Evolutionary conservation across 73 alveolate species (phyloP).

Genomic region (Tetrahymena malaccensis): DNA sequence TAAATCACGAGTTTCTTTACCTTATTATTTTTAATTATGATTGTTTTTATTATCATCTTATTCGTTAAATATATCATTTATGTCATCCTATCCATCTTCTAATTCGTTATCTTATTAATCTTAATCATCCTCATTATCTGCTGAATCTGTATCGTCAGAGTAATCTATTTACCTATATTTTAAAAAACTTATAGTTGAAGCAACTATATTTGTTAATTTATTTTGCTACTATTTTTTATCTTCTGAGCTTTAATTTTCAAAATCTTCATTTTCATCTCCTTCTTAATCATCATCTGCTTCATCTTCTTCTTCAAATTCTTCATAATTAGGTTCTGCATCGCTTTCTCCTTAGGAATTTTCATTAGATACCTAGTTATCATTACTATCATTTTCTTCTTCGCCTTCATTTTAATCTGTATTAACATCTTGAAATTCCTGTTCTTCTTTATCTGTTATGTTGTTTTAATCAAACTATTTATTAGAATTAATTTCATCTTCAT

Average conservation of each 20-base stretch:
- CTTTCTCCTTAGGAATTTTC: background rate
- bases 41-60: background rate
- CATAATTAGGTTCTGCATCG: background rate
- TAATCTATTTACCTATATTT: background rate
- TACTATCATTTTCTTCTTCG: background rate
- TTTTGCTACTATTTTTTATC: background rate
- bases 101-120: conserved; percentile 5
- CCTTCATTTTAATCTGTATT: background rate
- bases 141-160: background rate
- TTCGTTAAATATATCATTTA: background rate
- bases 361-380: background rate
- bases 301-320: background rate
- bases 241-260: background rate
- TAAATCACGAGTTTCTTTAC: background rate
- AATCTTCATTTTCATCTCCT: background rate
- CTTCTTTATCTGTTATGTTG: background rate
- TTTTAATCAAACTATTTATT: no score
- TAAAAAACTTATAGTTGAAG: no score
- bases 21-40: background rate
- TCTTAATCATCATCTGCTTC: background rate
- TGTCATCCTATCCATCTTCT: background rate
- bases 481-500: background rate
- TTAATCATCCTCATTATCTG: background rate
- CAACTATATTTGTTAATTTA: no score
- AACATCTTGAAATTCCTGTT: background rate